These are phyloP conservation scores for Ophiostoma montium DNA, from an alignment of 2,329 filamentous ascomycete species.

Conservation along the genomic window DNA sequence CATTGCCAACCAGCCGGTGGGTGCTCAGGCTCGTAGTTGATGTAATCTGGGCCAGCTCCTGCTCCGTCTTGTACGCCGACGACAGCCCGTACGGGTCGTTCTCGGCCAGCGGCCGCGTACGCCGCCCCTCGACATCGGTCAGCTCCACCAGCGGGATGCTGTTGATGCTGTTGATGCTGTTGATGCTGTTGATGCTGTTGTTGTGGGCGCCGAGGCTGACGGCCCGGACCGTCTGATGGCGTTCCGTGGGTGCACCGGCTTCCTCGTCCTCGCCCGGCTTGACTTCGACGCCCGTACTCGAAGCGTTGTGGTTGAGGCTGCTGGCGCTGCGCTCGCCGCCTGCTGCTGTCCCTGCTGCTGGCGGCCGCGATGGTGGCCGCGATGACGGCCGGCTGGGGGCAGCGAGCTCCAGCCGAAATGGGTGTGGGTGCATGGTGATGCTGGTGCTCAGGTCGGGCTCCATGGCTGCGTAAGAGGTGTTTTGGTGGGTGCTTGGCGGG, in stretches of 20 bases:
- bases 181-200: no score
- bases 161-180: conserved; percentile 2
- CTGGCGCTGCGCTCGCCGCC: conserved; percentile 9
- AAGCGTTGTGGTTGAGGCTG: conserved; percentile 20
- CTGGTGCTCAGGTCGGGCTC: conserved; percentile 20
- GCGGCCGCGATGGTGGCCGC: conserved; percentile 14
- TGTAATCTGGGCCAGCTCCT: conserved; percentile 62
- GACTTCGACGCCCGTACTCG: conserved; percentile 33
- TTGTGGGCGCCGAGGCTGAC: conserved; percentile 1
- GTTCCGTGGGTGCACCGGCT: conserved; percentile 27
- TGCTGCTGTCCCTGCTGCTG: background rate
- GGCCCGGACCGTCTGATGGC: conserved; percentile 22
- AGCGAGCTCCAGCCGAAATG: conserved; percentile 25
- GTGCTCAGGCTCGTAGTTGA: conserved; percentile 45
- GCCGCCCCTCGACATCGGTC: conserved; percentile 35
- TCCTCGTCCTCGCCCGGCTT: conserved; percentile 20
- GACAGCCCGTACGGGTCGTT: conserved; percentile 75
- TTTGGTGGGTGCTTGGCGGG: background rate
- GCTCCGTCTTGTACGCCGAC: conserved; percentile 59
- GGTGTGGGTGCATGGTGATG: conserved; percentile 23
- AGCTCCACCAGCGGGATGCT: background rate
- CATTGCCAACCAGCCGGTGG: conserved; percentile 30
- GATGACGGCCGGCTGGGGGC: conserved; percentile 17
- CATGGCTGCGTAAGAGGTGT: conserved; percentile 12
- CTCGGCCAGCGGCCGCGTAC: conserved; percentile 45